phyloP scores from a whole-genome alignment of 352 stramenopile genomes.

The Pythium vanterpoolii region DNA sequence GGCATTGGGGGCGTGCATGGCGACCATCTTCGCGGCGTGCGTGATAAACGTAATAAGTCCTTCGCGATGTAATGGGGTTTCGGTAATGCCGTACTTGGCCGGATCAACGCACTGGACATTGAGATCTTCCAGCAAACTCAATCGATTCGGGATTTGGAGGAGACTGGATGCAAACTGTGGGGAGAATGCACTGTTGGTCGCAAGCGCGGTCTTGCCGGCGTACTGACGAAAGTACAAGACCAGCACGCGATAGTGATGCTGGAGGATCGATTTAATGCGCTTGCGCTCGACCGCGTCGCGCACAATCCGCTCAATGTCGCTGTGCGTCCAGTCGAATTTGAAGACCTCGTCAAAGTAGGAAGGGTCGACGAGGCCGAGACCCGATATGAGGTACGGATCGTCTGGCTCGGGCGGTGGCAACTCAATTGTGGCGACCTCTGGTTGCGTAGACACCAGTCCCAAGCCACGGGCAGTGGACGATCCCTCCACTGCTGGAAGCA shows the following conservation, averaged over 20 bases:
- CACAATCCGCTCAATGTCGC: constrained; percentile 51
- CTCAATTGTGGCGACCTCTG: constrained; percentile 12
- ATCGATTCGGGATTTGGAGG: constrained; percentile 43
- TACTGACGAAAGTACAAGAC: constrained; percentile 66
- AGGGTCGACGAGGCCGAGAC: constrained; percentile 25
- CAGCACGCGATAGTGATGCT: constrained; percentile 50
- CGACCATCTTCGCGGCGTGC: constrained; percentile 43
- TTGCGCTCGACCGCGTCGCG: constrained; percentile 64
- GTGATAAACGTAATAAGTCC: constrained; percentile 47
- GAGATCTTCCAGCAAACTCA: constrained; percentile 58
- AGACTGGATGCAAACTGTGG: constrained; percentile 22
- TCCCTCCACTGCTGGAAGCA: neutral
- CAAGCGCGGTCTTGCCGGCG: constrained; percentile 30
- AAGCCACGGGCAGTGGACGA: neutral
- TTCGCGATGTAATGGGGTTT: constrained; percentile 46
- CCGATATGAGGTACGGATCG: constrained; percentile 30
- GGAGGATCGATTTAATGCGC: constrained; percentile 42
- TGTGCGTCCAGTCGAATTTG: constrained; percentile 44
- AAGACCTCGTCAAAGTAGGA: constrained; percentile 46
- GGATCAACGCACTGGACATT: constrained; percentile 52
- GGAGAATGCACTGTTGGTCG: neutral
- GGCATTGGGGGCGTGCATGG: constrained; percentile 35
- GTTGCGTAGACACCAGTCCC: neutral
- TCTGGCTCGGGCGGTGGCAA: constrained; percentile 14
- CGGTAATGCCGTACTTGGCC: constrained; percentile 39